phyloP scores from a whole-genome alignment of 2,329 filamentous ascomycete genomes.

The Penicillium sp. region DNA sequence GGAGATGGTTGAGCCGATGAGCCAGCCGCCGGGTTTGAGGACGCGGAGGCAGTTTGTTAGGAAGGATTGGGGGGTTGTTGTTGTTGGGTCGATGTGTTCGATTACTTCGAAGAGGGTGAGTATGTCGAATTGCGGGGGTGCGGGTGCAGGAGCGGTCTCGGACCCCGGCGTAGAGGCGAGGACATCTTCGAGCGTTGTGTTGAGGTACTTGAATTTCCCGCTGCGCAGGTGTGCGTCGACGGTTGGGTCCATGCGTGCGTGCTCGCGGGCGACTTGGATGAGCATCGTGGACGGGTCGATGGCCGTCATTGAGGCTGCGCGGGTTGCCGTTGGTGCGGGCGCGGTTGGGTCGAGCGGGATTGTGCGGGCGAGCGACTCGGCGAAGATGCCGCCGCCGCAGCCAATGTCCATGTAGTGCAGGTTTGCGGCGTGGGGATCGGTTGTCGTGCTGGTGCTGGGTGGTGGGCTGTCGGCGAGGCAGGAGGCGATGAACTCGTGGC shows the following conservation, averaged over 20 bases:
- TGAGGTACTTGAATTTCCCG: conserved; percentile 67
- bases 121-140: conserved; percentile 64
- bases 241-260: conserved; percentile 72
- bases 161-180: conserved; percentile 11
- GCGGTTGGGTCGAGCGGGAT: conserved; percentile 31
- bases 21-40: conserved; percentile 87
- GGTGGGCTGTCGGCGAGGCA: conserved; percentile 64
- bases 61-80: conserved; percentile 71
- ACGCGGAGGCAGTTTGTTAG: conserved; percentile 60
- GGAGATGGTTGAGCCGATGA: conserved; percentile 89
- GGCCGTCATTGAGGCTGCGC: conserved; percentile 46
- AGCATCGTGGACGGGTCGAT: conserved; percentile 49
- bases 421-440: conserved; percentile 24
- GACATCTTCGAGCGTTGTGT: conserved; percentile 70
- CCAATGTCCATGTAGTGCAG: conserved; percentile 82
- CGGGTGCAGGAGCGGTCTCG: conserved; percentile 7
- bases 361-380: conserved; percentile 62
- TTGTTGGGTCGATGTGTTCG: conserved; percentile 81
- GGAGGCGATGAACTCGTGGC: conserved; percentile 82
- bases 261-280: conserved; percentile 67
- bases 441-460: conserved; percentile 25
- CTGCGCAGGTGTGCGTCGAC: conserved; percentile 57
- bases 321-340: conserved; percentile 34
- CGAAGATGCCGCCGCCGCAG: conserved; percentile 95
- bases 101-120: conserved; percentile 92